These are phyloP conservation scores for Dacryopinax primogenitus DNA, from an alignment of 768 basidiomycete species.

Conservation along the genomic window DNA sequence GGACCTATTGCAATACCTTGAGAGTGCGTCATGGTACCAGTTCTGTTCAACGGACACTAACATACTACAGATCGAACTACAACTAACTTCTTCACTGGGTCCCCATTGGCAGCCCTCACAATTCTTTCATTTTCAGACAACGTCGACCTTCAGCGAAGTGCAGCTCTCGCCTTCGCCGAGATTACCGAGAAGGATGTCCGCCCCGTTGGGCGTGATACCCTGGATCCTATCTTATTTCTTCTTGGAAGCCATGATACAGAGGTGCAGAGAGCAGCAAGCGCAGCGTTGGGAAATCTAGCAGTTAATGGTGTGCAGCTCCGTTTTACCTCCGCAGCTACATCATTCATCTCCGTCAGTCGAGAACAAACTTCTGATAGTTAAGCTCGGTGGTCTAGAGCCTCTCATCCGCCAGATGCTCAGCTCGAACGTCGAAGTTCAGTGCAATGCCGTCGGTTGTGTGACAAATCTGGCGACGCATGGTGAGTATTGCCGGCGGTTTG, in stretches of 20 bases:
- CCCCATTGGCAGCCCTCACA: slow-evolving; percentile 82
- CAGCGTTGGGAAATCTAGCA: slow-evolving; percentile 91
- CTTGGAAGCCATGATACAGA: slow-evolving; percentile 96
- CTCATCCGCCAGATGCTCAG: slow-evolving; percentile 98
- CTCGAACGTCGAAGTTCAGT: slow-evolving; percentile 97
- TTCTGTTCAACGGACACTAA: background rate
- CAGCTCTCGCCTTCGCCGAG: slow-evolving; percentile 95
- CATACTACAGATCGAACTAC: slow-evolving; percentile 72
- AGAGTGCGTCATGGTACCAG: slow-evolving; percentile 50
- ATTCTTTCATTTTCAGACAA: slow-evolving; percentile 98
- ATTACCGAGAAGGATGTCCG: slow-evolving; percentile 99
- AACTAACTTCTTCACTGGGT: slow-evolving; percentile 95
- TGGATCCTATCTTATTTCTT: slow-evolving; percentile 95
- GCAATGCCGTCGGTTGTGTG: slow-evolving; percentile 98
- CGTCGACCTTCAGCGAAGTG: slow-evolving; percentile 94
- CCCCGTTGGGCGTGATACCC: slow-evolving; percentile 88
- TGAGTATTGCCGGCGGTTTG: slow-evolving; percentile 30
- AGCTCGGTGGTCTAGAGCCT: slow-evolving; percentile 92
- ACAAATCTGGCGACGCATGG: slow-evolving; percentile 98
- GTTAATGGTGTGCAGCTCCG: slow-evolving; percentile 70
- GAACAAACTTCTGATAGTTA: slow-evolving; percentile 97
- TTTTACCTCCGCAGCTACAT: background rate
- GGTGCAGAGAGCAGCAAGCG: slow-evolving; percentile 95
- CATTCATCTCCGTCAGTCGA: slow-evolving; percentile 47
- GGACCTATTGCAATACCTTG: slow-evolving; percentile 90